A percentile compares a stretch with the other conserved stretches of the same genome.
These are phyloP conservation scores for Saitozyma podzolica DNA, from an alignment of 768 basidiomycete genomes.

Conservation along the genomic window DNA sequence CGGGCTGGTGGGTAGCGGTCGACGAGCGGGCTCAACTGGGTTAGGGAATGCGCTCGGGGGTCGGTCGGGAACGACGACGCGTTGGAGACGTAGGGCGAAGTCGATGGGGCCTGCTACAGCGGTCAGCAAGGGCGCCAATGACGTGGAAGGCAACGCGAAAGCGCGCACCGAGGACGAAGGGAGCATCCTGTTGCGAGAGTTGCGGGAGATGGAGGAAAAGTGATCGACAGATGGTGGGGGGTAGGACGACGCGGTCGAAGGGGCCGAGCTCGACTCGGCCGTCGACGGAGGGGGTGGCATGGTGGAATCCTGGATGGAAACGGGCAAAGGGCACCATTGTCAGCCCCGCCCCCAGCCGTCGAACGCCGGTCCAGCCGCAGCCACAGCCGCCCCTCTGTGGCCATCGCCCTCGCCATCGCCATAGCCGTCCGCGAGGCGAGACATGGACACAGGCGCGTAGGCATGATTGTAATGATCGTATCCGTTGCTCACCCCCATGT, in stretches of 20 bases:
- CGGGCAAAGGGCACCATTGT: not conserved
- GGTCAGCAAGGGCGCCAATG: not conserved
- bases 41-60: slow-evolving; percentile 10
- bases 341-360: not conserved
- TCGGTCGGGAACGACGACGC: slow-evolving; percentile 14
- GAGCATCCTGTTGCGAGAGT: slow-evolving; percentile 25
- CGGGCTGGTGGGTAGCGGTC: slow-evolving; percentile 15
- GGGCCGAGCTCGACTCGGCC: not conserved
- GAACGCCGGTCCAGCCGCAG: not conserved
- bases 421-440: not conserved
- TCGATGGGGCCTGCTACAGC: slow-evolving; percentile 24
- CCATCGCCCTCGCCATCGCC: not conserved
- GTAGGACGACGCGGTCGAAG: not conserved
- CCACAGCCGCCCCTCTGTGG: not conserved
- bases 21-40: not conserved
- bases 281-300: not conserved
- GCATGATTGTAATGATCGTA: no score
- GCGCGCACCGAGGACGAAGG: slow-evolving; percentile 33
- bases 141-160: not conserved
- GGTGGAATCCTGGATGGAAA: not conserved
- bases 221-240: slow-evolving; percentile 2
- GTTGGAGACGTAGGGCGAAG: slow-evolving; percentile 32
- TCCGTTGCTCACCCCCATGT: slow-evolving; percentile 3
- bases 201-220: slow-evolving; percentile 7
- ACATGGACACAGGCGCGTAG: not conserved